phyloP scores from a whole-genome alignment of 2,329 filamentous ascomycete genomes.

The Lecanicillium sp. region DNA sequence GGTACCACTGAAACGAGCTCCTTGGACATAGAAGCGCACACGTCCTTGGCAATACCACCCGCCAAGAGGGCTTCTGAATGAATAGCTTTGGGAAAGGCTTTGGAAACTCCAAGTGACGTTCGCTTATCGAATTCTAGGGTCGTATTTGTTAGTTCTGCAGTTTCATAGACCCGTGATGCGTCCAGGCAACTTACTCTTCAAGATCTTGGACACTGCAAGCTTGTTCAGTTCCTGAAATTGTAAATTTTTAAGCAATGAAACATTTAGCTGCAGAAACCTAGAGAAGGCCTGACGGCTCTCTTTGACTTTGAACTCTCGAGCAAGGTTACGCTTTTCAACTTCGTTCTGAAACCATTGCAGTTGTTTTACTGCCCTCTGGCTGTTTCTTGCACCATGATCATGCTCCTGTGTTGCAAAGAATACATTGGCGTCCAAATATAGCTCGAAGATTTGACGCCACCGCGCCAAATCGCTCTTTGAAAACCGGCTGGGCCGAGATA shows the following conservation, averaged over 20 bases:
- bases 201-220: conserved; percentile 70
- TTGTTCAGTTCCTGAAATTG: conserved; percentile 82
- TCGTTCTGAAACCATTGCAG: conserved; percentile 68
- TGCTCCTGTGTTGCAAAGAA: conserved; percentile 76
- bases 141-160: conserved; percentile 13
- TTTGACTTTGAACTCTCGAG: conserved; percentile 57
- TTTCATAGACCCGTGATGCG: not conserved
- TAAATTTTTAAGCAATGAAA: conserved; percentile 68
- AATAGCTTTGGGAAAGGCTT: conserved; percentile 54
- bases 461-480: conserved; percentile 62
- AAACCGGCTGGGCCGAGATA: conserved; percentile 58
- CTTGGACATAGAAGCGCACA: conserved; percentile 67
- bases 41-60: conserved; percentile 63
- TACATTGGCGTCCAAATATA: conserved; percentile 72
- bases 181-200: conserved; percentile 59
- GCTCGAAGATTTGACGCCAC: conserved; percentile 76
- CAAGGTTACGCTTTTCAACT: conserved; percentile 53
- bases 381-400: conserved; percentile 62
- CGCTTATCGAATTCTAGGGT: conserved; percentile 79
- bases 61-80: conserved; percentile 56
- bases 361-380: conserved; percentile 58
- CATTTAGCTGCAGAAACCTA: conserved; percentile 67
- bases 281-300: conserved; percentile 59
- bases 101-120: conserved; percentile 64
- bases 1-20: conserved; percentile 70